Percentiles rank a stretch among this genome's conserved stretches.
Conservation (phyloP, 805 yeast genomes). For the Candida stauntonica region DNA sequence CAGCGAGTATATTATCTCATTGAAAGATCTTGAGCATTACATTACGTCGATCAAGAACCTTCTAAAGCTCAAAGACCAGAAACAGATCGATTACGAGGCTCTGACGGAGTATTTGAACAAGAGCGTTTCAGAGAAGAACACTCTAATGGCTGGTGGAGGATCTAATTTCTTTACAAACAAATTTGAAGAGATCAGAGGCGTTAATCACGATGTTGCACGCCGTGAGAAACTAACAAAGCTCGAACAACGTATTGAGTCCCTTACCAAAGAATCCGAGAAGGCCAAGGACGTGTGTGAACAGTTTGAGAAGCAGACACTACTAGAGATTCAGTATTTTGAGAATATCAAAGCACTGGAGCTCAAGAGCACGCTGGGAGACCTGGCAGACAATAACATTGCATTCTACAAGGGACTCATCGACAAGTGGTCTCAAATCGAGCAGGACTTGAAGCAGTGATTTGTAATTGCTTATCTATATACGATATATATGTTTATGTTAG, state of each 20-base stretch:
- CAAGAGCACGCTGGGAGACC: slow-evolving; percentile 60
- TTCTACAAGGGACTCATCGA: slow-evolving; percentile 66
- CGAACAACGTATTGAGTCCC: slow-evolving; percentile 43
- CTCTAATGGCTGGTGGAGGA: slow-evolving; percentile 47
- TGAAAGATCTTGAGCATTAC: slow-evolving; percentile 86
- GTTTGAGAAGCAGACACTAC: slow-evolving; percentile 52
- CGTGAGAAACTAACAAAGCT: slow-evolving; percentile 48
- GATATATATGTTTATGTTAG: slow-evolving; percentile 1
- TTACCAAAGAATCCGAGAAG: slow-evolving; percentile 45
- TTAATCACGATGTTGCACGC: slow-evolving; percentile 52
- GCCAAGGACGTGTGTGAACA: slow-evolving; percentile 48
- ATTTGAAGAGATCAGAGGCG: slow-evolving; percentile 59
- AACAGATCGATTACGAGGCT: slow-evolving; percentile 87
- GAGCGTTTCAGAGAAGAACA: slow-evolving; percentile 61
- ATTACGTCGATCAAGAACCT: slow-evolving; percentile 59
- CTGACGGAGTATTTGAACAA: slow-evolving; percentile 72
- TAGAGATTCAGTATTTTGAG: slow-evolving; percentile 68
- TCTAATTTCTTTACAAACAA: slow-evolving; percentile 51
- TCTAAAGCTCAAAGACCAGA: slow-evolving; percentile 82
- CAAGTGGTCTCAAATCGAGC: slow-evolving; percentile 63
- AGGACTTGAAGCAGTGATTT: slow-evolving; percentile 24
- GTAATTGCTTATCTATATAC: neutral
- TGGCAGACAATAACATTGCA: slow-evolving; percentile 72
- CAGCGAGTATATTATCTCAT: slow-evolving; percentile 72
- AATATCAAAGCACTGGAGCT: slow-evolving; percentile 74